A percentile compares a stretch with the other conserved stretches of the same genome.
These are phyloP conservation scores for Vitis rupestris DNA, from an alignment of 164 flowering plant genomes.

Conservation along the genomic window DNA sequence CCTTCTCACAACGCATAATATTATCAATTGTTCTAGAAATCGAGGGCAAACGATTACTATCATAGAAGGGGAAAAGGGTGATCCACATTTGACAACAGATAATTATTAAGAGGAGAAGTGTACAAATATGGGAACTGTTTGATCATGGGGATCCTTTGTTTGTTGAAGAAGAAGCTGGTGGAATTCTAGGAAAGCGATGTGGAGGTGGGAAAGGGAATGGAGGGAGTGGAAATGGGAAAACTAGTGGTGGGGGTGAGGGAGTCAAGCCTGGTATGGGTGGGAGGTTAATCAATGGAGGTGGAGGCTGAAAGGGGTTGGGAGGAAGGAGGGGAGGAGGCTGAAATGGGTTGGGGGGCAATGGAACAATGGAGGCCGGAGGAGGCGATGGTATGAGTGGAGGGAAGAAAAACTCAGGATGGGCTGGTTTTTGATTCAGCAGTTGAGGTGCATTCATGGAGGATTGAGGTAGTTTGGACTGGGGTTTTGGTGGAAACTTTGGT, in stretches of 20 bases:
- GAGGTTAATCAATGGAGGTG: constrained; percentile 4
- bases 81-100: not conserved
- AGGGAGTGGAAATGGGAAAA: constrained; percentile 31
- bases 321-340: constrained; percentile 15
- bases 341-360: constrained; percentile 17
- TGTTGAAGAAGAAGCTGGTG: constrained; percentile 42
- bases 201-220: constrained; percentile 33
- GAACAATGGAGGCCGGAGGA: constrained; percentile 23
- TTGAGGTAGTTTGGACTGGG: not conserved
- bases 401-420: constrained; percentile 3
- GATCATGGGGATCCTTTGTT: constrained; percentile 29
- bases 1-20: too few relatives aligned
- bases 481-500: constrained; percentile 27
- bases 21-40: not conserved
- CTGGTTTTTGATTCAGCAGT: constrained; percentile 5
- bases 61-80: too few relatives aligned
- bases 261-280: constrained; percentile 29
- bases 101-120: not conserved
- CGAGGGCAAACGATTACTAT: too few relatives aligned
- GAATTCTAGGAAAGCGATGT: constrained; percentile 51
- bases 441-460: not conserved
- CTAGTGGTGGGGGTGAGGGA: constrained; percentile 32
- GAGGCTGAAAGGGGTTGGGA: constrained; percentile 3
- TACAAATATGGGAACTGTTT: not conserved
- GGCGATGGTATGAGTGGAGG: constrained; percentile 30